phyloP scores from a whole-genome alignment of 23 red algal species.

The Gracilaria domingensis region DNA sequence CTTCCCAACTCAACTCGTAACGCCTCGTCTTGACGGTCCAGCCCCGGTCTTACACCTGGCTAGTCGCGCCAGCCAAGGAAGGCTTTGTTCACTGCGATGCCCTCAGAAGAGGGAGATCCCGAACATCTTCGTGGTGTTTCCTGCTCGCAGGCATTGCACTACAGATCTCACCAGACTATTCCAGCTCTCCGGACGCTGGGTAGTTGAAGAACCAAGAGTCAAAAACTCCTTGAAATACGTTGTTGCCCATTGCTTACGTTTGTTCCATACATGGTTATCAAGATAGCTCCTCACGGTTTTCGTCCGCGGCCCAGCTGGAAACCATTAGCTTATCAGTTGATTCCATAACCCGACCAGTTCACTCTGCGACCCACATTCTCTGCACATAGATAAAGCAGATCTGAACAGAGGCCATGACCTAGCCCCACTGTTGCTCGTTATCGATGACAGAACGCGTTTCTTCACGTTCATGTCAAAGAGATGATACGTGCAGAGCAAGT shows the following conservation, averaged over 20 bases:
- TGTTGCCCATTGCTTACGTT: not conserved
- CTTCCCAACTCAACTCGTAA: too few species aligned
- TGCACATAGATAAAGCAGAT: not conserved
- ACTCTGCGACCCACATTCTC: not conserved
- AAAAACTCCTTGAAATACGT: not conserved
- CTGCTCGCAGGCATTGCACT: too few species aligned
- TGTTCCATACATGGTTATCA: not conserved
- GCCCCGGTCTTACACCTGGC: too few species aligned
- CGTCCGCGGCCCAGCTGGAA: not conserved
- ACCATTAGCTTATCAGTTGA: not conserved
- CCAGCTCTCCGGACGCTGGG: not conserved
- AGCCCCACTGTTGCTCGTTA: not conserved
- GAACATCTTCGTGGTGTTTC: too few species aligned
- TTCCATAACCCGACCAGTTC: not conserved
- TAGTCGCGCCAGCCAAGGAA: too few species aligned
- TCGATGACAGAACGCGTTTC: not conserved
- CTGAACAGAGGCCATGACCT: not conserved
- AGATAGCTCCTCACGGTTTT: not conserved
- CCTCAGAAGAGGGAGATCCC: too few species aligned
- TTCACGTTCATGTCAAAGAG: conserved; percentile 30
- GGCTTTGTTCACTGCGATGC: too few species aligned
- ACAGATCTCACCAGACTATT: not conserved
- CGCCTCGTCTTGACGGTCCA: too few species aligned
- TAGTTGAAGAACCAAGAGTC: not conserved
- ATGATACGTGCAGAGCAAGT: conserved; percentile 24